Conservation (phyloP, 371 early-diverging fungal species). For the Mortierella sp. region DNA sequence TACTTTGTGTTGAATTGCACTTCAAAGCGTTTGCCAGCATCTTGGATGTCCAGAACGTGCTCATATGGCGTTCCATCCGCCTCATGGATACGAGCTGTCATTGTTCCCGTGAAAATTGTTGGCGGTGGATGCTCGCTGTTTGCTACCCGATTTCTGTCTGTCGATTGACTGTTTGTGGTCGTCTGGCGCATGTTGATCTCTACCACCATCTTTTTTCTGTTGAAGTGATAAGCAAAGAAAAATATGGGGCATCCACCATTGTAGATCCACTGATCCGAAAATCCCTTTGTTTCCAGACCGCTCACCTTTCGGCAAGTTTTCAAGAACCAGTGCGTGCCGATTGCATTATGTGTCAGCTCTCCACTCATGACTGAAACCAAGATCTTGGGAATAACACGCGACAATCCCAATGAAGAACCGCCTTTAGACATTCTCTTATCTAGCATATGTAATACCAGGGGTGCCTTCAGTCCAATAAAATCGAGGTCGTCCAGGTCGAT, state of each 20-base stretch:
- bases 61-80: slow-evolving; percentile 95
- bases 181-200: slow-evolving; percentile 90
- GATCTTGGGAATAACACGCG: slow-evolving; percentile 85
- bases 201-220: slow-evolving; percentile 94
- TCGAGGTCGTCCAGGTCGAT: slow-evolving; percentile 80
- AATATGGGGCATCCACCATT: slow-evolving; percentile 91
- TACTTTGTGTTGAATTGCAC: slow-evolving; percentile 97
- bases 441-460: slow-evolving; percentile 94
- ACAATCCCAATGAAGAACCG: slow-evolving; percentile 79
- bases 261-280: slow-evolving; percentile 96
- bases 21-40: slow-evolving; percentile 80
- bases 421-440: slow-evolving; percentile 91
- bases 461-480: slow-evolving; percentile 87
- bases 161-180: slow-evolving; percentile 70
- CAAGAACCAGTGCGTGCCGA: slow-evolving; percentile 87
- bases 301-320: slow-evolving; percentile 79
- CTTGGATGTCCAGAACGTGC: slow-evolving; percentile 90
- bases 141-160: slow-evolving; percentile 16
- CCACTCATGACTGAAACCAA: slow-evolving; percentile 86
- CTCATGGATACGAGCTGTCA: slow-evolving; percentile 93
- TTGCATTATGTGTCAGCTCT: slow-evolving; percentile 79
- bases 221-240: slow-evolving; percentile 82
- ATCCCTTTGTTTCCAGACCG: slow-evolving; percentile 84
- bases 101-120: slow-evolving; percentile 80
- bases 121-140: slow-evolving; percentile 46